Conservation (phyloP, 73 alveolate genomes). For the Paramecium bursaria region DNA sequence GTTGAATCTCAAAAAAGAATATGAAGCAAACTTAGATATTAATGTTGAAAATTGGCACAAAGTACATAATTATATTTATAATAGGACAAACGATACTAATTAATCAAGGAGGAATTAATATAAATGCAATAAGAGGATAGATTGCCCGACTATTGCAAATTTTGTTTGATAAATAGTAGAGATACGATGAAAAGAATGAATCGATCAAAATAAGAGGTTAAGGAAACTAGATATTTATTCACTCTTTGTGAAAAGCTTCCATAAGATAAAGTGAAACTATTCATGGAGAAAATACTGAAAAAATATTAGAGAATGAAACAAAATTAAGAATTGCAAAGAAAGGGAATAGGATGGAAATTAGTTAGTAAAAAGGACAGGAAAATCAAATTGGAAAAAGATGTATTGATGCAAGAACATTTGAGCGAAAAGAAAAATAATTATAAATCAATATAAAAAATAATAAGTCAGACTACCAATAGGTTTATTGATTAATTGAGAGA, state of each 20-base stretch:
- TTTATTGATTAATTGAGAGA: neutral
- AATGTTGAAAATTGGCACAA: constrained; percentile 53
- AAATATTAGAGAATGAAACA: constrained; percentile 21
- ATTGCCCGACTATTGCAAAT: constrained; percentile 49
- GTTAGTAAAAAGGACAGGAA: neutral
- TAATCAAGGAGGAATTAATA: constrained; percentile 28
- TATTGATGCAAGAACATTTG: neutral
- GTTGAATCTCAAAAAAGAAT: constrained; percentile 9
- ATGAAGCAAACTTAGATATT: neutral
- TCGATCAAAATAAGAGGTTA: constrained; percentile 52
- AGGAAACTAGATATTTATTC: constrained; percentile 17
- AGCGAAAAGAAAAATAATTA: neutral
- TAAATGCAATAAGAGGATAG: constrained; percentile 33
- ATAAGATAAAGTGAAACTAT: constrained; percentile 18
- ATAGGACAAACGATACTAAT: neutral
- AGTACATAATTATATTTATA: no score
- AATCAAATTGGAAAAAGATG: constrained; percentile 18
- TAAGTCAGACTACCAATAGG: neutral
- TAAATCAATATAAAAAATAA: no score
- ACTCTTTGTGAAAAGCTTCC: neutral
- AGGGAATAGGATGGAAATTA: constrained; percentile 55
- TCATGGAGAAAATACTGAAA: constrained; percentile 21
- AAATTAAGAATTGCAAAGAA: neutral
- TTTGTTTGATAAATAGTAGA: constrained; percentile 21
- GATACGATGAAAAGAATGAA: constrained; percentile 51